Evolutionary conservation across 352 stramenopile species (phyloP).

Genomic region (Globisporangium paroecandrum): DNA sequence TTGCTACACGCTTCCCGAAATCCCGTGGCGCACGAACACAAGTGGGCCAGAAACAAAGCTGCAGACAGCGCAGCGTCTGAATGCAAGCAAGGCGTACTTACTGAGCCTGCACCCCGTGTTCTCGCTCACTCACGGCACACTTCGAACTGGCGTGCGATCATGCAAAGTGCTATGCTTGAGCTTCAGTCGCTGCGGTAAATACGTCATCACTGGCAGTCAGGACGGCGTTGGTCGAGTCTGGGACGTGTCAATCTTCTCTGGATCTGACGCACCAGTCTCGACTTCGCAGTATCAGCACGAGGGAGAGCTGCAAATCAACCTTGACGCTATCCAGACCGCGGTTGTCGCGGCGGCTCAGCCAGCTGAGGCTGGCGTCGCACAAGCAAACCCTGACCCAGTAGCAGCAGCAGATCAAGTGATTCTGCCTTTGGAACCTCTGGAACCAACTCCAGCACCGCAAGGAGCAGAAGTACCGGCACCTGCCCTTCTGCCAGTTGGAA

Average conservation of each 20-base stretch:
- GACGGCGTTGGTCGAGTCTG: conserved; percentile 92
- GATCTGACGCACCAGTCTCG: conserved; percentile 40
- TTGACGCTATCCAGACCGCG: neutral
- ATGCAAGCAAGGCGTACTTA: conserved; percentile 68
- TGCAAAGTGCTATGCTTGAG: conserved; percentile 74
- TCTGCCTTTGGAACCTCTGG: neutral
- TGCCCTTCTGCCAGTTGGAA: conserved; percentile 21
- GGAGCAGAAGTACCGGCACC: neutral
- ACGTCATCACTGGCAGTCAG: conserved; percentile 90
- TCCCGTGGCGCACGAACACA: conserved; percentile 32
- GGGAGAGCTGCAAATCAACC: conserved; percentile 28
- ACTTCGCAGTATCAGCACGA: conserved; percentile 52
- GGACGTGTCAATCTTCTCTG: conserved; percentile 64
- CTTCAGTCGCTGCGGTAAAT: conserved; percentile 80
- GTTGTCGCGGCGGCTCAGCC: neutral
- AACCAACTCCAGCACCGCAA: neutral
- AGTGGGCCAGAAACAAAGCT: conserved; percentile 55
- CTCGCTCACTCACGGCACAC: conserved; percentile 59
- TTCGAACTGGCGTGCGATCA: conserved; percentile 47
- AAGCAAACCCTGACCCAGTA: neutral
- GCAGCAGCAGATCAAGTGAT: neutral
- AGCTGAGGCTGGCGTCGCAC: neutral
- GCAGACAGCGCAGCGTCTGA: conserved; percentile 74
- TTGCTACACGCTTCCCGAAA: conserved; percentile 86
- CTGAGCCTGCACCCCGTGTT: conserved; percentile 79